Percentiles rank a stretch among this genome's conserved stretches.
Evolutionary conservation across 495 filamentous ascomycete genomes (phyloP).

Genomic region (Astrothelium subdiscretum): DNA sequence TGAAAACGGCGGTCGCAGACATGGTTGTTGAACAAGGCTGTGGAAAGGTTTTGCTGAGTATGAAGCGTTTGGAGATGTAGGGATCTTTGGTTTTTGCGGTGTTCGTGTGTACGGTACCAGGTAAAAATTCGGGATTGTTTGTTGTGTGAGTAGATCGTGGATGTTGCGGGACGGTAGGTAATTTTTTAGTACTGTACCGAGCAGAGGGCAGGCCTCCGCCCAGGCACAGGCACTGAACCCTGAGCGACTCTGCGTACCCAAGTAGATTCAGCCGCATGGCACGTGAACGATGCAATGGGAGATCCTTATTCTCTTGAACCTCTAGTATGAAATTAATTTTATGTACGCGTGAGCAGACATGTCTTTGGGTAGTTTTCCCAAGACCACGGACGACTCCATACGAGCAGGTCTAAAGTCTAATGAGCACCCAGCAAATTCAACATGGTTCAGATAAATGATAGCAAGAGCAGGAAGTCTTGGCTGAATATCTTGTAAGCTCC

Average conservation of each 20-base stretch:
- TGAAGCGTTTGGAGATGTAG: too few relatives aligned
- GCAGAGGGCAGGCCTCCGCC: background rate
- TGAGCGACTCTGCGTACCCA: background rate
- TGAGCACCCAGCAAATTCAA: background rate
- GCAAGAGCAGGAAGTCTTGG: background rate
- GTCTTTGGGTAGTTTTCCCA: too few relatives aligned
- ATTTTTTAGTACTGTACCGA: background rate
- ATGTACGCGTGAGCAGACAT: background rate
- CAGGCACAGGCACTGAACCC: background rate
- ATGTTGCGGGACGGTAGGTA: background rate
- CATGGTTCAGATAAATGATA: background rate
- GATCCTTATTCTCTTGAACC: background rate
- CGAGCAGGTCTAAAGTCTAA: background rate
- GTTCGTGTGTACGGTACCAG: background rate
- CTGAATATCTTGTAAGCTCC: background rate
- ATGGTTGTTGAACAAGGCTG: background rate
- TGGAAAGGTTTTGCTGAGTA: too few relatives aligned
- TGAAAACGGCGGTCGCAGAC: conserved; percentile 16
- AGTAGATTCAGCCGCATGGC: background rate
- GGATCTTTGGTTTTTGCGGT: too few relatives aligned
- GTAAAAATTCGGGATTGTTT: background rate
- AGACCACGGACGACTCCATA: too few relatives aligned
- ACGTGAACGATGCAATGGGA: background rate
- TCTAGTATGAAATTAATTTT: background rate
- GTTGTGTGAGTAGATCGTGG: background rate